Evolutionary conservation across 345 rosid genomes (phyloP).

Genomic region (Syzygium jambos): DNA sequence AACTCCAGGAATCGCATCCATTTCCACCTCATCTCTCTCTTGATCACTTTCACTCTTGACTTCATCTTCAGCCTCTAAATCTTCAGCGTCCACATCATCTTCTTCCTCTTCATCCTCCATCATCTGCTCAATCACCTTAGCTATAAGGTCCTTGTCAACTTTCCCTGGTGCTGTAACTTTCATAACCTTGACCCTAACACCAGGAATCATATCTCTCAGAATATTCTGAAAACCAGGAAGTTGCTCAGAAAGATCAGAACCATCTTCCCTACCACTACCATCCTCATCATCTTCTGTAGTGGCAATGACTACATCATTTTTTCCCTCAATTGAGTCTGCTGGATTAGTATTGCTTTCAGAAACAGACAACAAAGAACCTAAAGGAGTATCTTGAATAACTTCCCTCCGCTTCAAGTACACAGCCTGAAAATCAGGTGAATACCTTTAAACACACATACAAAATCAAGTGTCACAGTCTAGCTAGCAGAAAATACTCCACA

Average conservation of each 20-base stretch:
- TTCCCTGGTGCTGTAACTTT: conserved; percentile 70
- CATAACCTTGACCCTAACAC: conserved; percentile 75
- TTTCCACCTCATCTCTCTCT: conserved; percentile 41
- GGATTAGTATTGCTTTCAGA: conserved; percentile 29
- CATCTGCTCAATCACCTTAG: conserved; percentile 77
- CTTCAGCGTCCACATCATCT: conserved; percentile 48
- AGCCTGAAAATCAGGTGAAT: conserved; percentile 38
- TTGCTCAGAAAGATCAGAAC: conserved; percentile 63
- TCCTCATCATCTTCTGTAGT: conserved; percentile 51
- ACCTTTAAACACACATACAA: not conserved
- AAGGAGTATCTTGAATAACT: conserved; percentile 33
- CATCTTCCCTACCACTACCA: conserved; percentile 51
- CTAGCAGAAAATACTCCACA: not conserved
- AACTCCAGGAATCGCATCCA: conserved; percentile 38
- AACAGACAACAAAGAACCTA: conserved; percentile 5
- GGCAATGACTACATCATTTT: conserved; percentile 36
- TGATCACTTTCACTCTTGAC: conserved; percentile 41
- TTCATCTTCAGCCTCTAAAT: conserved; percentile 48
- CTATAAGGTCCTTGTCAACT: conserved; percentile 75
- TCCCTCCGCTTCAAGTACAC: conserved; percentile 69
- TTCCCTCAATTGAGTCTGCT: conserved; percentile 44
- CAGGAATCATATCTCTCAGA: conserved; percentile 82
- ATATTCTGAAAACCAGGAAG: conserved; percentile 65
- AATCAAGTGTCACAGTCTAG: not conserved
- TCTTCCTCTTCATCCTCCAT: conserved; percentile 77